A percentile compares a stretch with the other conserved stretches of the same genome.
Conservation (phyloP, 2,329 filamentous ascomycete species). For the Camillea tinctor region DNA sequence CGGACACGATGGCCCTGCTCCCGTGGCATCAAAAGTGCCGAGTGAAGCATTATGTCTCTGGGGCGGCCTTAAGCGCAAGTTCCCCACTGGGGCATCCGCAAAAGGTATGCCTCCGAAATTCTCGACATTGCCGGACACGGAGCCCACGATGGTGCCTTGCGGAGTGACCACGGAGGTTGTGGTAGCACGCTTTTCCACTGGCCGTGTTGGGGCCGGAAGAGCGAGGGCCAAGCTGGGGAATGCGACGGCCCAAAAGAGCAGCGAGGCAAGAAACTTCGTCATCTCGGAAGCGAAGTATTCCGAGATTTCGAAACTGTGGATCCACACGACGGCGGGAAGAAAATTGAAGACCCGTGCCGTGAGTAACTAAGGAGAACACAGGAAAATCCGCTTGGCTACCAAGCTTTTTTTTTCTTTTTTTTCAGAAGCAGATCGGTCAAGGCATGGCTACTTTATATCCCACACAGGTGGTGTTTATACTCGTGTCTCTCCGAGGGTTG, state of each 20-base stretch:
- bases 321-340: background rate
- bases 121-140: constrained; percentile 48
- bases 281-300: constrained; percentile 4
- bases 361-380: background rate
- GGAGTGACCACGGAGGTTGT: constrained; percentile 27
- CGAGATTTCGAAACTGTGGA: background rate
- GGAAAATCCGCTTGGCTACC: background rate
- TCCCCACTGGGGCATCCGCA: constrained; percentile 65
- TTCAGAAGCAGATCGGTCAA: background rate
- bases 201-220: constrained; percentile 17
- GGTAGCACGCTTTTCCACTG: constrained; percentile 20
- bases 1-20: constrained; percentile 62
- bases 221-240: constrained; percentile 21
- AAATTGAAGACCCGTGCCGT: background rate
- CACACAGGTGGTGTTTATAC: background rate
- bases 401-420: background rate
- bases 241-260: constrained; percentile 9
- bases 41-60: constrained; percentile 53
- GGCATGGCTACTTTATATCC: background rate
- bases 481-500: background rate
- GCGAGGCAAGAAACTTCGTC: constrained; percentile 9
- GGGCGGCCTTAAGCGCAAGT: constrained; percentile 68
- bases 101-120: constrained; percentile 75
- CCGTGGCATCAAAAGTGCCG: constrained; percentile 61
- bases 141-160: constrained; percentile 31